phyloP scores from a whole-genome alignment of 257 asterid genomes.

The Rehmannia glutinosa region DNA sequence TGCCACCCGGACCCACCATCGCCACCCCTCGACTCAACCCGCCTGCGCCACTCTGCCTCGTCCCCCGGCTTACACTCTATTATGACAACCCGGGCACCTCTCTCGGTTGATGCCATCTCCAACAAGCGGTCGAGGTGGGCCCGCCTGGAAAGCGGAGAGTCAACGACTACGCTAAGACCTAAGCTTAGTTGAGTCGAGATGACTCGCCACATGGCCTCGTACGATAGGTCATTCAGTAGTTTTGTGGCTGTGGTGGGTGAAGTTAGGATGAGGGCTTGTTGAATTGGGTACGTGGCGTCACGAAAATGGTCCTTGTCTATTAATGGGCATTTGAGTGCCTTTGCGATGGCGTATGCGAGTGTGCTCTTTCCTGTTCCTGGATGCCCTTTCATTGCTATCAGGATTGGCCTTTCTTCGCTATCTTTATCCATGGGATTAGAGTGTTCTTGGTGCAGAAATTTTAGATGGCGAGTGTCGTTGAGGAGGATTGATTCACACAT shows the following conservation, averaged over 20 bases:
- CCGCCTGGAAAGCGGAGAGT: constrained; percentile 63
- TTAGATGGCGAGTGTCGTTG: too few relatives aligned
- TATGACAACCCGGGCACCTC: constrained; percentile 31
- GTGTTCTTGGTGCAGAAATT: too few relatives aligned
- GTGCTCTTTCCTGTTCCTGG: constrained; percentile 87
- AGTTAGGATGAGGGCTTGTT: constrained; percentile 26
- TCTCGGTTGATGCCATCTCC: constrained; percentile 19
- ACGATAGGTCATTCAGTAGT: constrained; percentile 63
- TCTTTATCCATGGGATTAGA: constrained; percentile 19
- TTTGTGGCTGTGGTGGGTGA: constrained; percentile 29
- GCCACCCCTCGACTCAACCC: constrained; percentile 51
- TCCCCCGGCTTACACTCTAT: constrained; percentile 65
- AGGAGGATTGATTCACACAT: too few relatives aligned
- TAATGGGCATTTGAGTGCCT: constrained; percentile 49
- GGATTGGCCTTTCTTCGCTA: constrained; percentile 17
- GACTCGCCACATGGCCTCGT: constrained; percentile 57
- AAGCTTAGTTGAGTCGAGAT: constrained; percentile 47
- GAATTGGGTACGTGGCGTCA: constrained; percentile 41
- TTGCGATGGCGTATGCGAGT: constrained; percentile 49
- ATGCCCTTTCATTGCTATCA: constrained; percentile 88
- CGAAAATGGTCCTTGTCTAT: constrained; percentile 76
- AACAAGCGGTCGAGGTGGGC: constrained; percentile 43
- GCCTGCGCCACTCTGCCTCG: constrained; percentile 58
- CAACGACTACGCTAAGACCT: constrained; percentile 54
- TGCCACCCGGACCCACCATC: constrained; percentile 52